Evolutionary conservation across 345 rosid species (phyloP), one percentile per base, ranked within the genome.

Genomic region (Dipteronia sinensis): DNA sequence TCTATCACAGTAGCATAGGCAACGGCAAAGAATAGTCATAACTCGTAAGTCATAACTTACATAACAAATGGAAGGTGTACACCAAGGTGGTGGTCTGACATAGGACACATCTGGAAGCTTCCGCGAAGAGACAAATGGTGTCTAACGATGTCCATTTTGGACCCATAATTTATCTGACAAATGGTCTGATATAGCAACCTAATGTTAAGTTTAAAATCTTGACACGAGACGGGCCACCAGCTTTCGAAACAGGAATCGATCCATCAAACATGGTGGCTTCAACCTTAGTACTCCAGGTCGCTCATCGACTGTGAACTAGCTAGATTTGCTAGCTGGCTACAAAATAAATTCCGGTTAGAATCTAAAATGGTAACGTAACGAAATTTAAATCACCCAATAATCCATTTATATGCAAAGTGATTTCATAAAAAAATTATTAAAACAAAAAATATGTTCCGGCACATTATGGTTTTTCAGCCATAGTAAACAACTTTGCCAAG

Each of bases 181-280:
- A 29, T 29, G 31, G 31, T 29, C 31, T 29, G 31, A 29, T 29
- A 1, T 29, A 29, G 31, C 81, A 93, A 83, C 63, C 96, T 88
- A 62, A 93, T 84, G 80, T 89, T 95, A 83, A 89, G 95, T 79
- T 82, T 76, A 49, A 83, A 81, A 31, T 83, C 88, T 65, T 84
- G n/a, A n/a, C n/a, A n/a, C n/a, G 86, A 58, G 78, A 82, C 42
- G 75, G 12, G 44, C 77, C 83, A 27, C 65, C 61, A 44, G 86
- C 68, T 77, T 85, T 83, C 22, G 92, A 75, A 65, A 76, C 61
- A 27, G 97, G 88, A 78, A 89, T 31, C 7, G 89, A 87, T 72
- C 88, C 97, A 83, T 93, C 94, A 80, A 95, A 88, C 93, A 93
- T 86, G 69, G 96, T 95, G 38, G 93, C 95, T 86, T 95, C 98